Evolutionary conservation across 768 basidiomycete genomes (phyloP), one percentile per base, ranked within the genome.

Genomic region (Phaeotremella fagi): DNA sequence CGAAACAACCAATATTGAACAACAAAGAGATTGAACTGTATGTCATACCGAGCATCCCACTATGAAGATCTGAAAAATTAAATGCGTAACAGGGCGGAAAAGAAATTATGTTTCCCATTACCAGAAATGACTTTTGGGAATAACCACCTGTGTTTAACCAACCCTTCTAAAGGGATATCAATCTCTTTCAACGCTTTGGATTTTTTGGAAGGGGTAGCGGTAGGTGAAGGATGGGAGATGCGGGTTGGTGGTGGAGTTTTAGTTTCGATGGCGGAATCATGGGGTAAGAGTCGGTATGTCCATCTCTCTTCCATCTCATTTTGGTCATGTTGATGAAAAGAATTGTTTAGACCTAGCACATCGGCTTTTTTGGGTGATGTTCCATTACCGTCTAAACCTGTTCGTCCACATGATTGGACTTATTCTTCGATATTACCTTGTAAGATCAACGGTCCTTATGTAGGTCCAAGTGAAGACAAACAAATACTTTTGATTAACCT

Each of bases 41-140:
- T 51, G 72, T 64, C 5, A n/a, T n/a, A n/a, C n/a, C n/a, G n/a
- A n/a, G n/a, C n/a, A n/a, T n/a, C n/a, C n/a, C n/a, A n/a, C n/a
- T n/a, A n/a, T n/a, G n/a, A n/a, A n/a, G 58, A 15, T 25, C 4
- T 38, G 20, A 24, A 33, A 35, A 43, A 16, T 23, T 28, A 33
- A 33, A 7, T 33, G 31, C 16, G 7, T 7, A 33, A 44, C 37
- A 77, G 76, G 12, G 73, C 68, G 0, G 68, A 74, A 23, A 70
- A 64, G n/a, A 50, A 54, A 1, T 60, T 77, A 18, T 83, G 84
- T 2, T 79, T 98, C 23, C 88, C 94, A 0, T 75, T 94, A 1
- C 95, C 95, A 2, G 95, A 99, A 72, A 98, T 98, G 90, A 90
- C 88, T 0, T 98, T 97, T 66, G 91, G 90, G 4, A 82, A 81